Percentiles rank a stretch among this genome's conserved stretches.
These are phyloP conservation scores for Penicillium maclennaniae DNA, from an alignment of 495 filamentous ascomycete species.

Conservation along the genomic window DNA sequence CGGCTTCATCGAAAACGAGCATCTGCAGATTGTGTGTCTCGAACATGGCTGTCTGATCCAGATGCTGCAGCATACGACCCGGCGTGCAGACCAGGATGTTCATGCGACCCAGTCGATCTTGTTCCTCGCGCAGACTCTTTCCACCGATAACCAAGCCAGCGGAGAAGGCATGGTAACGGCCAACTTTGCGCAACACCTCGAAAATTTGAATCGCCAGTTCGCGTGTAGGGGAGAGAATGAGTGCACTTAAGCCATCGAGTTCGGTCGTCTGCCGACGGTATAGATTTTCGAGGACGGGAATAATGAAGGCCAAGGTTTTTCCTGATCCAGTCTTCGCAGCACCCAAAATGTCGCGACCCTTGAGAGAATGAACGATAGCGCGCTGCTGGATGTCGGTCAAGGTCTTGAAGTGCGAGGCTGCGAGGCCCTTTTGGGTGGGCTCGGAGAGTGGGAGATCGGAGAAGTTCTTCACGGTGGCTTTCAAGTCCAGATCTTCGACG, in stretches of 20 bases:
- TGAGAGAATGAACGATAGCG: conserved; percentile 79
- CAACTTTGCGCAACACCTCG: conserved; percentile 87
- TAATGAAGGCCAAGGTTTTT: conserved; percentile 90
- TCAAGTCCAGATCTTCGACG: conserved; percentile 52
- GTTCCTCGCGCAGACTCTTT: conserved; percentile 83
- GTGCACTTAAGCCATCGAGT: conserved; percentile 82
- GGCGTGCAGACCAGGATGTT: conserved; percentile 97
- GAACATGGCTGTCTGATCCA: conserved; percentile 90
- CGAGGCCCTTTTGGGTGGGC: conserved; percentile 74
- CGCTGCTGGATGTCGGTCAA: conserved; percentile 89
- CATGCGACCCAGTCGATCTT: conserved; percentile 83
- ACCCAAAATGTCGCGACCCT: conserved; percentile 85
- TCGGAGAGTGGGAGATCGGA: conserved; percentile 81
- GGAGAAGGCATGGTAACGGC: conserved; percentile 84
- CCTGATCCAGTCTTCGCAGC: conserved; percentile 96
- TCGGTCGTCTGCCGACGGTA: conserved; percentile 88
- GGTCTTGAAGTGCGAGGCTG: conserved; percentile 82
- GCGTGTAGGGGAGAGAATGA: conserved; percentile 91
- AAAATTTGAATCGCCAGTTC: conserved; percentile 98
- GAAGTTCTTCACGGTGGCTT: conserved; percentile 51
- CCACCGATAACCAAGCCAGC: conserved; percentile 95
- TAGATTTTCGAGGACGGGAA: conserved; percentile 93
- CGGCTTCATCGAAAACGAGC: conserved; percentile 92
- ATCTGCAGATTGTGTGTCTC: conserved; percentile 88
- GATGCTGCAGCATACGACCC: conserved; percentile 89